Conservation (phyloP, 2,329 filamentous ascomycete genomes). For the Colletotrichum sp. region DNA sequence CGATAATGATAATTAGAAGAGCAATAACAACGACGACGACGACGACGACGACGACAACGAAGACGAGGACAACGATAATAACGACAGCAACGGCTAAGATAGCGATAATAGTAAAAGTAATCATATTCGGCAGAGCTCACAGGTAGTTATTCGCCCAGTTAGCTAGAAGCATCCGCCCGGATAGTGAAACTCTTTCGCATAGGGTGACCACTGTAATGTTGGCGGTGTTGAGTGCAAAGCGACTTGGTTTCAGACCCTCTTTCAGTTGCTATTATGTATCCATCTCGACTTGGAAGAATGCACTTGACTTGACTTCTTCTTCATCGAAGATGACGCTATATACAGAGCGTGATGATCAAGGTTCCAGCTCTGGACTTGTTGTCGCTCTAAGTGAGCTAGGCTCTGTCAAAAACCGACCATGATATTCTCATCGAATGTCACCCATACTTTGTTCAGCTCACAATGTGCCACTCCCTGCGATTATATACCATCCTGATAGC, state of each 20-base stretch:
- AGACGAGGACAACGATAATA: no score
- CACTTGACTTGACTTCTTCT: neutral
- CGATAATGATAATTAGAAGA: no score
- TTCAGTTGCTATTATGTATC: rapidly evolving
- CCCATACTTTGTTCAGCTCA: neutral
- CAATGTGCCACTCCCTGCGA: neutral
- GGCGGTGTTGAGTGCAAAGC: neutral
- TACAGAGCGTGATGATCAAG: neutral
- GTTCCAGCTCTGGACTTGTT: neutral
- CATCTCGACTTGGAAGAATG: neutral
- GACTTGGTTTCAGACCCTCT: neutral
- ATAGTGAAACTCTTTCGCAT: no score
- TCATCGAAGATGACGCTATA: neutral
- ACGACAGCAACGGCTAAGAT: no score
- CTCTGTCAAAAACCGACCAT: rapidly evolving
- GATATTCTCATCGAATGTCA: neutral
- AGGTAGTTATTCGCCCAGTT: no score
- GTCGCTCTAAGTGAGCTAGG: neutral
- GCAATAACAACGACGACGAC: no score
- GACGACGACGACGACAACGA: no score
- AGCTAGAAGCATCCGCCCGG: no score
- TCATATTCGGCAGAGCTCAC: no score
- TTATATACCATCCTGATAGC: neutral
- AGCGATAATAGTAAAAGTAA: no score
- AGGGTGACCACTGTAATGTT: neutral